Conservation (phyloP, 768 basidiomycete genomes). For the Leccinum incarnatum region DNA sequence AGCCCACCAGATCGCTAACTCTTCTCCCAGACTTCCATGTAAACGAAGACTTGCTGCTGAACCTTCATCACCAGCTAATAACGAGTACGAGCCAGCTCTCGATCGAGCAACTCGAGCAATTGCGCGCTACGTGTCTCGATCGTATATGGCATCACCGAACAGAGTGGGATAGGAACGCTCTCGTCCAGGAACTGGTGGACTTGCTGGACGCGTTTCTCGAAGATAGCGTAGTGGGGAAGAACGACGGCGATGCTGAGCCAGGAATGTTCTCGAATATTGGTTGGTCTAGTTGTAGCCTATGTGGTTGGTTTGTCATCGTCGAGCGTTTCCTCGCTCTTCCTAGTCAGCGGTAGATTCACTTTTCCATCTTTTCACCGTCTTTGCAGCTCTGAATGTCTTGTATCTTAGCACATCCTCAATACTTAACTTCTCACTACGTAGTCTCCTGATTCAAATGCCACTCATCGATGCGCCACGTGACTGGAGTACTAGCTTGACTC, state of each 20-base stretch:
- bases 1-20: slow-evolving; percentile 60
- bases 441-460: neutral
- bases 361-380: slow-evolving; percentile 9
- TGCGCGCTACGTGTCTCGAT: slow-evolving; percentile 79
- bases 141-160: slow-evolving; percentile 77
- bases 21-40: slow-evolving; percentile 79
- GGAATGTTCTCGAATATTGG: slow-evolving; percentile 1
- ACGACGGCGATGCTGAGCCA: slow-evolving; percentile 2
- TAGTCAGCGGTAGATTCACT: slow-evolving; percentile 17
- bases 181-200: slow-evolving; percentile 57
- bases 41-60: slow-evolving; percentile 44
- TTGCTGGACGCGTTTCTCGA: slow-evolving; percentile 63
- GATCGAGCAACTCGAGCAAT: slow-evolving; percentile 91
- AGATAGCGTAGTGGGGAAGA: slow-evolving; percentile 46
- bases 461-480: too few relatives aligned
- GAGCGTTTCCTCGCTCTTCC: neutral
- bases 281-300: neutral
- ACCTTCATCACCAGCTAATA: slow-evolving; percentile 50
- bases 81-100: slow-evolving; percentile 58
- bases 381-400: neutral
- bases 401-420: slow-evolving; percentile 16
- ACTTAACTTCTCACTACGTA: neutral
- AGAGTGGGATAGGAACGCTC: slow-evolving; percentile 77
- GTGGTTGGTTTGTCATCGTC: neutral
- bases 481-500: too few relatives aligned